Conservation (phyloP, 306 rosid genomes). For the Glycine latifolia region DNA sequence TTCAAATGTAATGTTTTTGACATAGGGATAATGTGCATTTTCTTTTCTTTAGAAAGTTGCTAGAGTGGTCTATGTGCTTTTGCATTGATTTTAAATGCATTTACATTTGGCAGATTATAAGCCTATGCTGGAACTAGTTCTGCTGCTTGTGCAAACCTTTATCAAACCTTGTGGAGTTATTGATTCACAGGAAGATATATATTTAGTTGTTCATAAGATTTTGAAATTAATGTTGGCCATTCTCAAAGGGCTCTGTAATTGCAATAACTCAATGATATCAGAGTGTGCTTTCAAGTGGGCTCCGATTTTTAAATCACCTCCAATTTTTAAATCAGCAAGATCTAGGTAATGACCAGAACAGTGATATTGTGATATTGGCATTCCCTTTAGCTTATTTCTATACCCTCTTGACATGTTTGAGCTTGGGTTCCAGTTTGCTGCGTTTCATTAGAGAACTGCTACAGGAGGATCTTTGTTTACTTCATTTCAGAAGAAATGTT, state of each 20-base stretch:
- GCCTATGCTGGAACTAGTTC: conserved; percentile 65
- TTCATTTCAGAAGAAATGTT: conserved; percentile 59
- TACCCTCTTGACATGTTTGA: conserved; percentile 50
- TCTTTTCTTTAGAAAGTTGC: conserved; percentile 29
- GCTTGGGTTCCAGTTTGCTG: conserved; percentile 69
- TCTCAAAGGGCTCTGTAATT: conserved; percentile 70
- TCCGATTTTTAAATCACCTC: conserved; percentile 69
- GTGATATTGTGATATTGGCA: conserved; percentile 25
- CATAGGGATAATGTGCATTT: conserved; percentile 7
- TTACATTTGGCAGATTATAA: conserved; percentile 67
- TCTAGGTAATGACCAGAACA: conserved; percentile 60
- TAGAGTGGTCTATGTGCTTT: conserved; percentile 23
- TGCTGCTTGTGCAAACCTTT: conserved; percentile 55
- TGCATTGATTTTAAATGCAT: conserved; percentile 28
- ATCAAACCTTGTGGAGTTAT: conserved; percentile 52
- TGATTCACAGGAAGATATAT: conserved; percentile 51
- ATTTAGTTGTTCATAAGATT: conserved; percentile 61
- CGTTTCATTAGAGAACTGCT: conserved; percentile 66
- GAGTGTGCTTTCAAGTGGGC: conserved; percentile 80
- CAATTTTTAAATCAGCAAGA: conserved; percentile 62
- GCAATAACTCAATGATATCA: conserved; percentile 54
- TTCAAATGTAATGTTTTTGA: not conserved
- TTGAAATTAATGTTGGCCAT: conserved; percentile 71
- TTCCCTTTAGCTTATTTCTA: conserved; percentile 37
- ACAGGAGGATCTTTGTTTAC: conserved; percentile 58